Conservation (phyloP, 257 asterid species). For the Paulownia fortunei region DNA sequence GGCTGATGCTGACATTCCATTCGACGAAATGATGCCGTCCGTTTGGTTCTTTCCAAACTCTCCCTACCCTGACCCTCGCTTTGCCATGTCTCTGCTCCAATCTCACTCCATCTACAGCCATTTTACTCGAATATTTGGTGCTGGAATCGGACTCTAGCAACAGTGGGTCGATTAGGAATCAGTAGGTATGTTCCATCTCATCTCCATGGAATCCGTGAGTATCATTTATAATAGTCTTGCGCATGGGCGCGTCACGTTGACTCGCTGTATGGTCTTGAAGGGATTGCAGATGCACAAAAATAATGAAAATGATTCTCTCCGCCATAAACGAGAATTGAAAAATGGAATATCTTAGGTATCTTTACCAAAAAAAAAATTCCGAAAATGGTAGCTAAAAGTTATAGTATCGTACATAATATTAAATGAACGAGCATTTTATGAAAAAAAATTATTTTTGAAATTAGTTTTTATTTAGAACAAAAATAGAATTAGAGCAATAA, state of each 20-base stretch:
- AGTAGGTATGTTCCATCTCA: neutral
- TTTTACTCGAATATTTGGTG: neutral
- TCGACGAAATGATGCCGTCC: constrained; percentile 79
- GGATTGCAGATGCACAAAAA: no score
- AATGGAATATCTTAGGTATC: no score
- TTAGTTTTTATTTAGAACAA: no score
- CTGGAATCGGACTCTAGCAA: neutral
- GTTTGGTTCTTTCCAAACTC: constrained; percentile 71
- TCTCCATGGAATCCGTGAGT: neutral
- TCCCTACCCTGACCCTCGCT: constrained; percentile 79
- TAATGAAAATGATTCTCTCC: no score
- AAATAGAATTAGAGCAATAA: no score
- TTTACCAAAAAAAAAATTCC: no score
- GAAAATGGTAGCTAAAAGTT: no score
- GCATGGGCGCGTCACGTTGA: neutral
- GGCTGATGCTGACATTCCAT: constrained; percentile 86
- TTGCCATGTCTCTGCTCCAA: constrained; percentile 94
- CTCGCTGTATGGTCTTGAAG: constrained; percentile 1
- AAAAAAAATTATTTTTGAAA: no score
- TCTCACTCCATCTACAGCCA: constrained; percentile 48
- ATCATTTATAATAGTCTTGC: neutral
- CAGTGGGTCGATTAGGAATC: neutral
- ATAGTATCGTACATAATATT: no score
- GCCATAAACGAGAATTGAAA: no score
- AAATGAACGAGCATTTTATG: no score